phyloP scores from a whole-genome alignment of 306 rosid species.

The Geum urbanum region DNA sequence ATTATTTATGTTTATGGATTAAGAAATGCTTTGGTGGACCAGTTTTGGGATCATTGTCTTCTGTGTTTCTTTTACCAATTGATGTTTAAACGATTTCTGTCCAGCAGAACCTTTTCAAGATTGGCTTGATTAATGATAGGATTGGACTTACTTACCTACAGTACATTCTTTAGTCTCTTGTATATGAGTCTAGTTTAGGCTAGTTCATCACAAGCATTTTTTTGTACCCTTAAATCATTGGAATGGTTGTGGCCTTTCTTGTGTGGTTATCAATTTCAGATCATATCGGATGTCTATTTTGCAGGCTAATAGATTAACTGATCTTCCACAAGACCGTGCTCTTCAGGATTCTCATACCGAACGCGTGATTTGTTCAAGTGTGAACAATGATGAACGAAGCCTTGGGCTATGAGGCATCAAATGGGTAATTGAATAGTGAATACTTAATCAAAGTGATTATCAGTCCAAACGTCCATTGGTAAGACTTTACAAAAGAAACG shows the following conservation, averaged over 20 bases:
- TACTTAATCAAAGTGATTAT: constrained; percentile 9
- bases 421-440: constrained; percentile 53
- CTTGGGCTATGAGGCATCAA: constrained; percentile 78
- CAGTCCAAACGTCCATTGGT: neutral
- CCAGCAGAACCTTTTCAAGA: neutral
- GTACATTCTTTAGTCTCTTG: neutral
- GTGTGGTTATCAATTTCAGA: neutral
- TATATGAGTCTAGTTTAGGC: neutral
- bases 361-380: constrained; percentile 34
- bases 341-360: constrained; percentile 40
- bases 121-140: neutral
- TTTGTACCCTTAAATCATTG: neutral
- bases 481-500: neutral
- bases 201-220: neutral
- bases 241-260: neutral
- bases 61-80: neutral
- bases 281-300: constrained; percentile 7
- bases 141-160: neutral
- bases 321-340: constrained; percentile 35
- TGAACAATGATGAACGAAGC: constrained; percentile 61
- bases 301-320: constrained; percentile 45
- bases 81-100: neutral
- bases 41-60: neutral
- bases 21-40: neutral
- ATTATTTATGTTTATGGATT: neutral